Evolutionary conservation across 1,284 basidiomycete genomes (phyloP), one percentile per base, ranked within the genome.

Genomic region (Sporisorium scitamineum): DNA sequence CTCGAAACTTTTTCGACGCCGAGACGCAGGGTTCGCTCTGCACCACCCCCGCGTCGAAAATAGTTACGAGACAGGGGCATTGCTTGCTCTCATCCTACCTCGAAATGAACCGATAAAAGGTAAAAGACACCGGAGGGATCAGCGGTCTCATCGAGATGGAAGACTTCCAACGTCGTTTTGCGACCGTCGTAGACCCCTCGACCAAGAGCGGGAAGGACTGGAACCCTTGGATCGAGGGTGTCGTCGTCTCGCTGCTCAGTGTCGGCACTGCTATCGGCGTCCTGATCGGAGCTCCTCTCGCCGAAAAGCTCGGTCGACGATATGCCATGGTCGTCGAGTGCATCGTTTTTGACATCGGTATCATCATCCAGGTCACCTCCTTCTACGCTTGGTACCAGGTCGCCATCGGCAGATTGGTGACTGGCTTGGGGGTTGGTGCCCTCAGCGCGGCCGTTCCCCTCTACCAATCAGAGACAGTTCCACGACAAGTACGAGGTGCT

Each of bases 101-200:
- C n/a, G n/a, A n/a, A n/a, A n/a, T n/a, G n/a, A n/a, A n/a, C n/a
- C n/a, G n/a, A n/a, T n/a, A n/a, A n/a, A n/a, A n/a, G n/a, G n/a
- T n/a, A n/a, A n/a, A n/a, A 48, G 91, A 92, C 84, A 92, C 92
- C 1, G 92, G 92, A 45, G 92, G 93, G 84, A 93, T 93, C 70
- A 90, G 90, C 34, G 91, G 92, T 81, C 90, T 93, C 69, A 87
- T 92, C 20, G 87, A 92, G 81, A 93, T 94, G 91, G 78, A 88
- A 2, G 91, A 93, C 85, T 93, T 93, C 84, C 86, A 89, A 37
- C 84, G 88, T 5, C 90, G 91, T 16, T 93, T 93, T 73, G 91
- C 76, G 11, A 75, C 57, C 47, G 34, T 75, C 44, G 45, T 54
- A 10, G 55, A 62, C 26, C 72, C 72, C 26, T 32, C 10, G 9